These are phyloP conservation scores for Aechmea fasciata DNA, from an alignment of 176 grass and related monocot species.

Conservation along the genomic window DNA sequence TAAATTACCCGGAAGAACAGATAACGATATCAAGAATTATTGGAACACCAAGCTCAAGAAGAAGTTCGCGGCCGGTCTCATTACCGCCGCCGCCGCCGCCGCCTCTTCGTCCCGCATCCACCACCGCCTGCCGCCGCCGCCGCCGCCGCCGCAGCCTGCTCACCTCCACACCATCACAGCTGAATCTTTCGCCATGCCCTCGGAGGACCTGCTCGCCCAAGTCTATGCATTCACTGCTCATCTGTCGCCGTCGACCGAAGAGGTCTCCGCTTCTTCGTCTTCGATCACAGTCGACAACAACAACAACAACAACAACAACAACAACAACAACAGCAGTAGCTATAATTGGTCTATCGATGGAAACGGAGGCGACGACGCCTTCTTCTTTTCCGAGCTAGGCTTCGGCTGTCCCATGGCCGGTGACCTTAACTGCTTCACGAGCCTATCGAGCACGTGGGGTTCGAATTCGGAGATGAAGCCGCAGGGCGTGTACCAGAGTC, in stretches of 20 bases:
- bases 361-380: not conserved
- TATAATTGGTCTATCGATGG: constrained; percentile 3
- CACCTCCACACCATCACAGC: not conserved
- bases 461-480: not conserved
- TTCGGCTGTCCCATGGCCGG: not conserved
- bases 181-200: not conserved
- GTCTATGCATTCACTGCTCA: not conserved
- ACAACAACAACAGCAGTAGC: not conserved
- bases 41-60: constrained; percentile 23
- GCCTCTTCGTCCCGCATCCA: not conserved
- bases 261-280: not conserved
- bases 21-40: constrained; percentile 18
- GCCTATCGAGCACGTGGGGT: not conserved
- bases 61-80: not conserved
- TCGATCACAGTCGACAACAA: constrained; percentile 3
- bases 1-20: constrained; percentile 7
- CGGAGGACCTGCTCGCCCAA: no score
- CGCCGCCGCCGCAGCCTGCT: not conserved
- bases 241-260: not conserved
- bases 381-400: not conserved
- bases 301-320: not conserved
- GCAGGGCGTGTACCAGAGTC: not conserved
- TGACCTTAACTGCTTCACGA: not conserved
- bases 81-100: not conserved
- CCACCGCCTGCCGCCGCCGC: not conserved